Evolutionary conservation across 202 grass and related monocot species (phyloP).

Genomic region (Schoenoplectus triqueter): DNA sequence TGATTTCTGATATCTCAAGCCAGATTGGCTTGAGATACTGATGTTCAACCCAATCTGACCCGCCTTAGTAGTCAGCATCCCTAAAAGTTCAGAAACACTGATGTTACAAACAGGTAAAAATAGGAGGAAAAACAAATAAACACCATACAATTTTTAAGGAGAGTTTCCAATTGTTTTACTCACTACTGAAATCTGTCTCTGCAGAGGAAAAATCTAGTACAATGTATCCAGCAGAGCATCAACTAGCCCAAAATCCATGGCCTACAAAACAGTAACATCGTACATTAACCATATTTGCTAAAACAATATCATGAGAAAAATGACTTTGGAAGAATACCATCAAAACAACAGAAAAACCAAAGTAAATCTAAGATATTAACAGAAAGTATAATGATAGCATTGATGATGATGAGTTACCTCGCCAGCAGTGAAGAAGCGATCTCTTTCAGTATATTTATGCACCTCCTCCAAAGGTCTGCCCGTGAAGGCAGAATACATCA

Average conservation of each 20-base stretch:
- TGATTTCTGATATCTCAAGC: background rate
- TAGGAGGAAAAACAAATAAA: background rate
- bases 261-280: conserved; percentile 42
- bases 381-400: background rate
- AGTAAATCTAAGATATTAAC: conserved; percentile 17
- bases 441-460: conserved; percentile 41
- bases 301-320: background rate
- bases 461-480: conserved; percentile 59
- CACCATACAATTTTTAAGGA: background rate
- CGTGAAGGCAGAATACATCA: conserved; percentile 77
- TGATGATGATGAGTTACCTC: conserved; percentile 48
- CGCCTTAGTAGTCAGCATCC: background rate
- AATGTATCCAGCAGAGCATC: conserved; percentile 70
- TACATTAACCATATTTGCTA: background rate
- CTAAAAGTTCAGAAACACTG: background rate
- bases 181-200: conserved; percentile 2
- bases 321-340: conserved; percentile 2
- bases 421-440: conserved; percentile 73
- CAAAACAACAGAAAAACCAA: conserved; percentile 19
- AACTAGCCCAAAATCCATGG: conserved; percentile 83
- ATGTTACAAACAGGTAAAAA: background rate
- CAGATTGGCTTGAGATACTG: background rate
- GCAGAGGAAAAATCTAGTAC: conserved; percentile 37
- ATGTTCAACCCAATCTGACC: background rate
- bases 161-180: background rate